Base-by-base conservation (phyloP, 1,284 basidiomycete genomes). In the Melampsora larici-populina region DNA sequence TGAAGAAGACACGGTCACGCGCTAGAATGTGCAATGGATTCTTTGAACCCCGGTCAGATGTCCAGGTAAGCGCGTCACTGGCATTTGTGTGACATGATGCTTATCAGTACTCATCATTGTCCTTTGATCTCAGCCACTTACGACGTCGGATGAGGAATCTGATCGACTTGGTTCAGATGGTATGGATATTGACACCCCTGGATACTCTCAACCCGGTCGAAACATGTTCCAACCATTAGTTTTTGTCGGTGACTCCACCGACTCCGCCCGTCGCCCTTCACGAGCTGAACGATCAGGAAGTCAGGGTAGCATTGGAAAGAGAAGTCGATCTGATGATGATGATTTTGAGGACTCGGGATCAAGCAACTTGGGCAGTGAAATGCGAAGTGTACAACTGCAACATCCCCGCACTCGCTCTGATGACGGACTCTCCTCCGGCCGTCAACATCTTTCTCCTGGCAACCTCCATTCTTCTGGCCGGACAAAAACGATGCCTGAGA, bases 301-400 rank as follows among this genome's bases (percentile, higher is more conserved):
- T 48, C 74, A 77, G 62, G 66, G 74, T 18, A 77, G 74, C 36
- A 77, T 36, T 29, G 74, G 66, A 43, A 77, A 77, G 60, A n/a
- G 74, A 49, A 77, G 66, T 62, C 51, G 74, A n/a, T 48, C 67
- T 11, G 74, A 70, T n/a, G 74, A 77, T 9, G 74, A 77, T 21
- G 66, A 77, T 13, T 66, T 24, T 15, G 31, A 8, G 9, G 51
- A 67, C 4, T 73, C 63, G 15, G 55, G 63, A 21, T 31, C 46
- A 21, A 48, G 71, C 48, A 67, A 65, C 43, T 66, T 48, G 40
- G 40, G 73, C 21, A 29, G 65, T 43, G 26, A 31, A 2, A 67
- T 51, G 51, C 49, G 26, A 40, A 24, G 36, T 31, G 21, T 24
- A 26, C 65, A 60, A 60, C 9, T 31, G 51, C 21, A 21, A 21